Conservation (phyloP, 2,329 filamentous ascomycete species). For the Botrytis paeoniae region DNA sequence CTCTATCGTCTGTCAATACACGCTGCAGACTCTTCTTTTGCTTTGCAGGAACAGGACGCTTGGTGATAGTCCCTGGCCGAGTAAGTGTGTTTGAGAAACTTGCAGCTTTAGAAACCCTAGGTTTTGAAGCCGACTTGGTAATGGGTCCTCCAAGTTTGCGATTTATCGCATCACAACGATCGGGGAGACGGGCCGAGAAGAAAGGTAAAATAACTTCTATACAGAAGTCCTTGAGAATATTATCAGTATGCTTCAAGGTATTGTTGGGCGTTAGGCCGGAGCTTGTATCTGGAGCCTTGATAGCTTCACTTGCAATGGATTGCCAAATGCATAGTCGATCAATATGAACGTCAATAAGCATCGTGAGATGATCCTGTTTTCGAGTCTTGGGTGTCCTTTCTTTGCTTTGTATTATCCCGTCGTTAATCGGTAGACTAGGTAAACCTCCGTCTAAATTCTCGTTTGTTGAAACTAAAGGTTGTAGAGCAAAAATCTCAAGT, state of each 20-base stretch:
- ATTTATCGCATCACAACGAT: constrained; percentile 67
- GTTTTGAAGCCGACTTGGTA: constrained; percentile 54
- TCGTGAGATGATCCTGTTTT: constrained; percentile 55
- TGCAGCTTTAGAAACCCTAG: constrained; percentile 47
- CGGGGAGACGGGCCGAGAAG: constrained; percentile 73
- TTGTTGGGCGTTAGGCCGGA: constrained; percentile 29
- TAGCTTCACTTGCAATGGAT: constrained; percentile 63
- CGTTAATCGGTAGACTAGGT: constrained; percentile 33
- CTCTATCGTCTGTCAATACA: constrained; percentile 59
- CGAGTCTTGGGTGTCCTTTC: constrained; percentile 35
- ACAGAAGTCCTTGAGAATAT: constrained; percentile 73
- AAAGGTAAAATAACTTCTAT: constrained; percentile 79
- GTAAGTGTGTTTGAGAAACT: constrained; percentile 43
- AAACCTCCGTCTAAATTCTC: constrained; percentile 34
- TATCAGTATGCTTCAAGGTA: constrained; percentile 39
- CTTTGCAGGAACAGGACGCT: constrained; percentile 45
- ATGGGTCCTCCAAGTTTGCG: constrained; percentile 73
- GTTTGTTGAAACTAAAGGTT: constrained; percentile 48
- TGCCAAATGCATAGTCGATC: constrained; percentile 84
- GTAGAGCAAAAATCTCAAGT: constrained; percentile 71
- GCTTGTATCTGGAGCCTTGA: constrained; percentile 40
- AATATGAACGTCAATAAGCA: constrained; percentile 68
- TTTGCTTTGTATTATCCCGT: constrained; percentile 25
- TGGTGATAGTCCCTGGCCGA: constrained; percentile 52
- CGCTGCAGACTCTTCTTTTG: constrained; percentile 56